Conservation (phyloP, 2,329 filamentous ascomycete genomes). For the Diaporthe ilicicola region DNA sequence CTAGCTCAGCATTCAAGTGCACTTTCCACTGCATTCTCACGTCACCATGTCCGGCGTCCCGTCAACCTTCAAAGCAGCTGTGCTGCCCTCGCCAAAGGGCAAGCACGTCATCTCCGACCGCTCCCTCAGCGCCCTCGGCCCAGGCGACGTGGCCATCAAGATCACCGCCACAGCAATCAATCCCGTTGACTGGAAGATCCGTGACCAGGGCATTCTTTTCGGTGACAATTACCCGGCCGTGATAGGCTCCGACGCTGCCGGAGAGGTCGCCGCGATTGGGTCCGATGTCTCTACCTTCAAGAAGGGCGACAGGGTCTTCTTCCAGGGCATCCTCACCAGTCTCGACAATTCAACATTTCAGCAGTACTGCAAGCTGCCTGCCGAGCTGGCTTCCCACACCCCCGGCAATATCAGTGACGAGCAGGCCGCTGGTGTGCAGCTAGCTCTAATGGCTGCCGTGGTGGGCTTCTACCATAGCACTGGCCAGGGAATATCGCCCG, state of each 20-base stretch:
- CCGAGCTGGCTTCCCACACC: conserved; percentile 42
- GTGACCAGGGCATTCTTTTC: conserved; percentile 38
- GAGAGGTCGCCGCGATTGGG: conserved; percentile 45
- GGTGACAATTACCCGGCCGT: conserved; percentile 42
- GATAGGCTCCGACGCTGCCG: conserved; percentile 45
- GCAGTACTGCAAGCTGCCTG: conserved; percentile 47
- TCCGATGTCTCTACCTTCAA: conserved; percentile 39
- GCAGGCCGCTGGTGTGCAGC: conserved; percentile 40
- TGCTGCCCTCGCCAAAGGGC: conserved; percentile 27
- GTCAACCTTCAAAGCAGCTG: conserved; percentile 28
- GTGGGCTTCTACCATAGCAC: conserved; percentile 37
- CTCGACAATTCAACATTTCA: conserved; percentile 45
- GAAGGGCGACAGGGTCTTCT: conserved; percentile 48
- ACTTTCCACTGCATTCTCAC: neutral
- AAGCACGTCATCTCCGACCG: conserved; percentile 26
- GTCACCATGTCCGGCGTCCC: conserved; percentile 12
- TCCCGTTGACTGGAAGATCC: conserved; percentile 47
- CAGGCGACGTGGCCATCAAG: conserved; percentile 36
- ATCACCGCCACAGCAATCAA: conserved; percentile 44
- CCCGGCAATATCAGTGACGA: conserved; percentile 43
- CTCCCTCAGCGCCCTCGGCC: conserved; percentile 34
- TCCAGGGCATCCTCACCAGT: conserved; percentile 45
- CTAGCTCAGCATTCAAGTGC: too few species aligned
- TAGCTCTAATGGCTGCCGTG: conserved; percentile 37
- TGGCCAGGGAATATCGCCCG: conserved; percentile 37